Conservation (phyloP, 768 basidiomycete genomes). For the Calvatia gigantea region DNA sequence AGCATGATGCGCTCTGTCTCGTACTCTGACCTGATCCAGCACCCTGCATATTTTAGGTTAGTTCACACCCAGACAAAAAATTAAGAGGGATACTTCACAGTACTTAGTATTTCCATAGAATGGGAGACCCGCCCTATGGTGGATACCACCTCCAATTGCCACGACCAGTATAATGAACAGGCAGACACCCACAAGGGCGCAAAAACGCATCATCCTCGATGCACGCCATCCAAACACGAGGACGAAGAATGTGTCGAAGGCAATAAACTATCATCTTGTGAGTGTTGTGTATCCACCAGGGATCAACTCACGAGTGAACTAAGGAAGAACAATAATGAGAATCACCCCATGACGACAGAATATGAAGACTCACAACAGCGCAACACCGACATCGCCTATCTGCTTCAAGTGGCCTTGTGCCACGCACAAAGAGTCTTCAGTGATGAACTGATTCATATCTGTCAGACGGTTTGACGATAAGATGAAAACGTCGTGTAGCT, state of each 20-base stretch:
- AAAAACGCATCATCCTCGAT: slow-evolving; percentile 21
- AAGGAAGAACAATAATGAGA: no score
- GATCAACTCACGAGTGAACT: no score
- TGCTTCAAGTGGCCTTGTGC: slow-evolving; percentile 38
- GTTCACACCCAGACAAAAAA: background rate
- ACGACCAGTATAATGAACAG: slow-evolving; percentile 29
- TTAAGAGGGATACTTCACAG: slow-evolving; percentile 19
- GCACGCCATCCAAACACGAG: slow-evolving; percentile 31
- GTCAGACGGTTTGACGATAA: no score
- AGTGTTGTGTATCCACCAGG: no score
- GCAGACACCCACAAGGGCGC: slow-evolving; percentile 30
- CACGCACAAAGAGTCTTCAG: slow-evolving; percentile 29
- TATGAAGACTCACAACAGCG: no score
- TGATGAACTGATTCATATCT: slow-evolving; percentile 26
- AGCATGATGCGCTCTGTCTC: slow-evolving; percentile 32
- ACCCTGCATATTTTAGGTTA: slow-evolving; percentile 28
- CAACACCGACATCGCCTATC: slow-evolving; percentile 32
- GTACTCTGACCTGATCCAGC: slow-evolving; percentile 36
- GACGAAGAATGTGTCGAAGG: slow-evolving; percentile 39
- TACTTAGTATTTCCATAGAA: slow-evolving; percentile 34
- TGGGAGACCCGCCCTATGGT: slow-evolving; percentile 17
- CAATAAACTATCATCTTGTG: slow-evolving; percentile 38
- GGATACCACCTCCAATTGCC: slow-evolving; percentile 25
- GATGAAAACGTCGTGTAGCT: no score
- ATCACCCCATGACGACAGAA: no score